Evolutionary conservation across 208 protist species (phyloP), one percentile per base, ranked within the genome.

Genomic region (Entamoeba dispar): DNA sequence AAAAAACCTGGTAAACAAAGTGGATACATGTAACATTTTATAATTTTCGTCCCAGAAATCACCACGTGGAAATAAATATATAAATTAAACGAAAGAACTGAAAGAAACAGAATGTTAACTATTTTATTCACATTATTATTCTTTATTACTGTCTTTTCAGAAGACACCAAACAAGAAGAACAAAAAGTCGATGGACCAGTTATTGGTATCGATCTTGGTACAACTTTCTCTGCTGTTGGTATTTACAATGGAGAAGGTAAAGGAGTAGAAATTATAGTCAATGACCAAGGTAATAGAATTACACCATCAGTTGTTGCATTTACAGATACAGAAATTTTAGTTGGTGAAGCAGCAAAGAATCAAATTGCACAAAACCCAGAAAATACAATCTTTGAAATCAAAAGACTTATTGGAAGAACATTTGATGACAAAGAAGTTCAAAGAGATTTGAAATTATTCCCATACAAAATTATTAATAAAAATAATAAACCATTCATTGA

Each of bases 341-440:
- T 97, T 93, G 96, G 96, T 94, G 96, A 97, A 91, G 95, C 96
- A 12, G 96, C 96, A 69, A 97, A 96, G 93, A 96, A 96, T 92
- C 97, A 98, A 95, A 96, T 96, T 19, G 95, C 97, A 31, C 95
- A 97, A 95, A 98, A 98, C 94, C 97, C 97, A 55, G 69, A 94
- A 90, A 98, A 98, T 95, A 98, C 97, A 8, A 94, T 98, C 47
- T 98, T 98, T 93, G 97, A 98, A 94, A 96, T 97, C 91, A 98
- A 98, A 95, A 95, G 97, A 77, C 94, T 98, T 3, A 97, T 98
- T 93, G 97, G 97, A 47, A 94, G 96, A 92, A 95, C 95, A 38
- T 97, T 97, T 93, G 77, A 92, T 49, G 96, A 97, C 38, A 12
- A n/a, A 8, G 57, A 49, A 49, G 94, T 94, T 55, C 49, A 91